phyloP scores from a whole-genome alignment of 108 stramenopile genomes.

The Skeletonema grethae region DNA sequence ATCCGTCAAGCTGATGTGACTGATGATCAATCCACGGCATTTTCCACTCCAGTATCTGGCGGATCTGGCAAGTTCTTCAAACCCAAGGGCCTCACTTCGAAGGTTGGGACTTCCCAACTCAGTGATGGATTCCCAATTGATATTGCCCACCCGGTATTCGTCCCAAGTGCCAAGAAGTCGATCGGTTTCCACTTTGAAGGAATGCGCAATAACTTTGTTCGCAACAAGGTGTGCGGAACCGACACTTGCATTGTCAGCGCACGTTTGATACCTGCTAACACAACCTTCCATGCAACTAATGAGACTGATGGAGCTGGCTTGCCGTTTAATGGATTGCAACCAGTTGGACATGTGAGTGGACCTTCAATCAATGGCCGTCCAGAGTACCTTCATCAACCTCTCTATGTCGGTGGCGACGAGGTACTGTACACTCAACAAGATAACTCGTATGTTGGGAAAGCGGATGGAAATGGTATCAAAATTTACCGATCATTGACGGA shows the following conservation, averaged over 20 bases:
- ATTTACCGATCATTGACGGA: slow-evolving; percentile 49
- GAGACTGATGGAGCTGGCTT: slow-evolving; percentile 45
- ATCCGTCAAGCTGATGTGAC: slow-evolving; percentile 48
- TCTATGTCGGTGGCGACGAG: slow-evolving; percentile 49
- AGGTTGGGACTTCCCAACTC: slow-evolving; percentile 35
- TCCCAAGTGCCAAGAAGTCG: slow-evolving; percentile 40
- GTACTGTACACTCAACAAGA: slow-evolving; percentile 48
- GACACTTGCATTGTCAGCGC: slow-evolving; percentile 47
- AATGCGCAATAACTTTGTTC: slow-evolving; percentile 24
- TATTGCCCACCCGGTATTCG: slow-evolving; percentile 34
- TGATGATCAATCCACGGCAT: slow-evolving; percentile 8
- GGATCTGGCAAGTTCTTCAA: slow-evolving; percentile 49
- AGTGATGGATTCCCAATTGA: slow-evolving; percentile 37
- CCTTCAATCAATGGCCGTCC: slow-evolving; percentile 52
- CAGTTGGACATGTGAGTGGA: slow-evolving; percentile 46
- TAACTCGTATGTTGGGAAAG: slow-evolving; percentile 43
- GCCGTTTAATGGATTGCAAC: slow-evolving; percentile 54
- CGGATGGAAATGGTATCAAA: slow-evolving; percentile 52
- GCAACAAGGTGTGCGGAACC: slow-evolving; percentile 46
- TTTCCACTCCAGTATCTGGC: slow-evolving; percentile 36
- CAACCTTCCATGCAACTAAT: slow-evolving; percentile 24
- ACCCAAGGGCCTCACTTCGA: slow-evolving; percentile 38
- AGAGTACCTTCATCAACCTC: slow-evolving; percentile 54
- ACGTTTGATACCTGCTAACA: slow-evolving; percentile 31
- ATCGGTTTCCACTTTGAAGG: slow-evolving; percentile 49